Conservation (phyloP, 768 basidiomycete species). For the Hygrophorus pudorinus region DNA sequence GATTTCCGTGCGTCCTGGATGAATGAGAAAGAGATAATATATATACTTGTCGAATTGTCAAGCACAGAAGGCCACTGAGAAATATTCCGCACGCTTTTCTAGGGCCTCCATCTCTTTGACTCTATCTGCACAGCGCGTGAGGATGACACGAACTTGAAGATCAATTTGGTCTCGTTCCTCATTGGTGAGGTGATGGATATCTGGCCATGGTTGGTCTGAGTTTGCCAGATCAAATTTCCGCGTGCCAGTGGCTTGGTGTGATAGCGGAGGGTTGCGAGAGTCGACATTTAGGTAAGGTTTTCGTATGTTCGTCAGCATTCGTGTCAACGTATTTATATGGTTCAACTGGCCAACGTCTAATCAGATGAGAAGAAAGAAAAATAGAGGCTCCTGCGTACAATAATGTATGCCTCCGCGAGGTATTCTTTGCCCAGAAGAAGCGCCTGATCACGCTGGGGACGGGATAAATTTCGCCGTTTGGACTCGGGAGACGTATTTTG, state of each 20-base stretch:
- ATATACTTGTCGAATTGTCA: slow-evolving; percentile 9
- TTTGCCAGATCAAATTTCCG: slow-evolving; percentile 48
- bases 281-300: slow-evolving; percentile 83
- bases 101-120: slow-evolving; percentile 81
- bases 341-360: slow-evolving; percentile 38
- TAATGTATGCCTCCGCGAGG: slow-evolving; percentile 63
- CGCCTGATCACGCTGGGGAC: slow-evolving; percentile 20
- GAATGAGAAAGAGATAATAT: slow-evolving; percentile 6
- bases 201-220: slow-evolving; percentile 45
- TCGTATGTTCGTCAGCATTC: slow-evolving; percentile 67
- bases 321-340: slow-evolving; percentile 59
- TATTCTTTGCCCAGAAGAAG: slow-evolving; percentile 52
- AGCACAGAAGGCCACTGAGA: slow-evolving; percentile 5
- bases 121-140: slow-evolving; percentile 77
- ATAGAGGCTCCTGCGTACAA: slow-evolving; percentile 31
- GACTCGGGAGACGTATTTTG: slow-evolving; percentile 30
- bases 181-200: slow-evolving; percentile 67
- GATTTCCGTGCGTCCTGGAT: slow-evolving; percentile 55
- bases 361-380: background rate
- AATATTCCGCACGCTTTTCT: slow-evolving; percentile 67
- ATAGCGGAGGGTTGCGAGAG: slow-evolving; percentile 39
- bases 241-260: slow-evolving; percentile 39
- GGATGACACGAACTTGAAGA: slow-evolving; percentile 77
- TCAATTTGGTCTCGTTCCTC: slow-evolving; percentile 96
- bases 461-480: slow-evolving; percentile 15